phyloP scores from a whole-genome alignment of 129 eudicot genomes.

The Lonicera japonica region DNA sequence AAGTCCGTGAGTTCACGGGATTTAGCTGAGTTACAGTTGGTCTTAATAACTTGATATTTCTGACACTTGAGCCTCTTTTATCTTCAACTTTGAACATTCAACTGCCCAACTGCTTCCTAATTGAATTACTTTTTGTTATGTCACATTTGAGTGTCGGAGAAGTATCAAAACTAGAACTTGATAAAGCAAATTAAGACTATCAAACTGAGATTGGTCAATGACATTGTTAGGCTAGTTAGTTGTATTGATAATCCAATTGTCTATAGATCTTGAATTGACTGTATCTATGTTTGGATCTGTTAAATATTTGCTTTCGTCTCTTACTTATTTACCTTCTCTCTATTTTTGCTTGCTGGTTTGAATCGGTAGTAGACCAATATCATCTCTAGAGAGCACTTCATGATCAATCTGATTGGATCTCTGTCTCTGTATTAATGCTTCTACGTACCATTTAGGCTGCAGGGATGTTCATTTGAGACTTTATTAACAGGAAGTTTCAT shows the following conservation, averaged over 20 bases:
- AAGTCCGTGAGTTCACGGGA: conserved; percentile 35
- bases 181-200: too few species aligned
- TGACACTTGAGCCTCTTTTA: neutral
- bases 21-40: conserved; percentile 32
- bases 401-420: too few species aligned
- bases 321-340: conserved; percentile 1
- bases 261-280: too few species aligned
- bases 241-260: too few species aligned
- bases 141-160: too few species aligned
- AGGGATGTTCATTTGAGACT: neutral
- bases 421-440: neutral
- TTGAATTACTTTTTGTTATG: too few species aligned
- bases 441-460: neutral
- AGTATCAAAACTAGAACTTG: too few species aligned
- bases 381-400: too few species aligned
- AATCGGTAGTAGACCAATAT: too few species aligned
- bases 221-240: too few species aligned
- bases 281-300: neutral
- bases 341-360: too few species aligned
- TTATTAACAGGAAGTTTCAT: neutral
- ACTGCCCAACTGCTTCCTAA: conserved; percentile 24
- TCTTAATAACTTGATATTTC: neutral
- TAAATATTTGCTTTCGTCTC: conserved; percentile 14
- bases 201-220: too few species aligned
- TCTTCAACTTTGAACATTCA: conserved; percentile 3